These are phyloP conservation scores for Trichoderma sp. DNA, from an alignment of 2,329 filamentous ascomycete species.

Conservation along the genomic window DNA sequence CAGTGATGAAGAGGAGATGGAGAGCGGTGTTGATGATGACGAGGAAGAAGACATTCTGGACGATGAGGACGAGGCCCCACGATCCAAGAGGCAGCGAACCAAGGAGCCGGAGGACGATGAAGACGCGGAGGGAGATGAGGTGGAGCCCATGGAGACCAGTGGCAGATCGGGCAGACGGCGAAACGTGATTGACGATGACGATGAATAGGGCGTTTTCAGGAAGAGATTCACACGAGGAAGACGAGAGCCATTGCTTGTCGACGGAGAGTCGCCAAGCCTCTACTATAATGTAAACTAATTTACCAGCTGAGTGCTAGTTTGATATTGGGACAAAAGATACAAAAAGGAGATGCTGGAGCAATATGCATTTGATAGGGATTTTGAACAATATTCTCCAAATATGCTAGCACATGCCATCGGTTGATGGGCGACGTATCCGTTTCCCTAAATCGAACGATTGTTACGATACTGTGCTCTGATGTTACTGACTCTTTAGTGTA, in stretches of 20 bases:
- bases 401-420: background rate
- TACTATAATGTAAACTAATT: background rate
- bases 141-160: constrained; percentile 44
- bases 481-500: background rate
- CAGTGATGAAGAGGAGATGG: constrained; percentile 69
- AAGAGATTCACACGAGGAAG: background rate
- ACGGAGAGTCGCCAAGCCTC: background rate
- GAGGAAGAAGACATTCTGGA: constrained; percentile 59
- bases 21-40: constrained; percentile 62
- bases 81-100: constrained; percentile 51
- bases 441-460: background rate
- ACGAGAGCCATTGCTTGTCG: background rate
- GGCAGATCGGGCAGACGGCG: constrained; percentile 50
- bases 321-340: background rate
- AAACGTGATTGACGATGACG: constrained; percentile 59
- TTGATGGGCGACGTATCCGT: background rate
- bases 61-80: constrained; percentile 51
- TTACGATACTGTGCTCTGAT: background rate
- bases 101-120: constrained; percentile 50
- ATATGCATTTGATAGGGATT: background rate
- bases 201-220: constrained; percentile 29
- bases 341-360: background rate
- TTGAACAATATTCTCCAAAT: background rate
- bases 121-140: constrained; percentile 55
- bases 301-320: background rate